Conservation (phyloP, 164 flowering plant genomes). For the Vitis cinerea region DNA sequence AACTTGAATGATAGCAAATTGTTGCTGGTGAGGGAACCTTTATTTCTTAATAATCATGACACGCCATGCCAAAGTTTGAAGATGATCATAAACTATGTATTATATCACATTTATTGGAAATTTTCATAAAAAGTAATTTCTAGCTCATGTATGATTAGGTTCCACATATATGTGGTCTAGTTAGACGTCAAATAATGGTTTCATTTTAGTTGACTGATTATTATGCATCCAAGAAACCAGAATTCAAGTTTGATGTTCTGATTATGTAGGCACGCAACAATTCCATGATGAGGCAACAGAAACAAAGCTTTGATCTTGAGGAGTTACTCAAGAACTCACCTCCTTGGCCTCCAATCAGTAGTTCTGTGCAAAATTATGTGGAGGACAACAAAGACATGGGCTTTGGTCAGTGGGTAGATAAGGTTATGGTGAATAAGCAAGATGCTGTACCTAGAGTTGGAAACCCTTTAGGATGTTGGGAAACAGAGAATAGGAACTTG, state of each 20-base stretch:
- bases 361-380: constrained; percentile 36
- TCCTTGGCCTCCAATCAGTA: constrained; percentile 67
- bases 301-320: constrained; percentile 61
- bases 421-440: constrained; percentile 91
- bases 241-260: background rate
- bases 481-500: constrained; percentile 42
- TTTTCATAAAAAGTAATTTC: no score
- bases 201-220: background rate
- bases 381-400: constrained; percentile 62
- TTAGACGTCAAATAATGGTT: no score
- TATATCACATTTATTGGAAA: no score
- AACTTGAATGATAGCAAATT: background rate
- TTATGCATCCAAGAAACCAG: background rate
- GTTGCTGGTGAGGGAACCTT: no score
- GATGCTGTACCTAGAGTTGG: constrained; percentile 40
- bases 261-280: constrained; percentile 42
- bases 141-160: no score
- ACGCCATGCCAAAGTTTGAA: no score
- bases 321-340: constrained; percentile 67
- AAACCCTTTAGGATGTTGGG: constrained; percentile 47
- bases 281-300: constrained; percentile 46
- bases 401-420: constrained; percentile 87
- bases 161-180: no score
- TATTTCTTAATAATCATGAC: no score
- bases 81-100: no score